Evolutionary conservation across 305 asterid genomes (phyloP).

Genomic region (Fraxinus dipetala): DNA sequence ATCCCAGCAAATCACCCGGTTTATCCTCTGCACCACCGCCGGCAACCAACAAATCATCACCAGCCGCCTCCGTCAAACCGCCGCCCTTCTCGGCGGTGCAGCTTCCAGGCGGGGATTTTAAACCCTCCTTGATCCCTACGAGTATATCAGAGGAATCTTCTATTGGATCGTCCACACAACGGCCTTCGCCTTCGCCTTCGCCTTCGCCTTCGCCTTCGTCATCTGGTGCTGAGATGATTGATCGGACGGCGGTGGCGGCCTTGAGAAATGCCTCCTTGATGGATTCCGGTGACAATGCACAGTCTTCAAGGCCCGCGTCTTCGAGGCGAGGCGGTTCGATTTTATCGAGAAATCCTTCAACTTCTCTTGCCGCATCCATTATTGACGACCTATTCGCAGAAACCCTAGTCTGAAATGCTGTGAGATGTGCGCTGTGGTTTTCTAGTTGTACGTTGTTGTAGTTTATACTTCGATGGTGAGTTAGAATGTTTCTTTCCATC

Average conservation of each 20-base stretch:
- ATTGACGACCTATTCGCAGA: neutral
- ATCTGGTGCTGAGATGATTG: constrained; percentile 45
- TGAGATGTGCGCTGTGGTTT: neutral
- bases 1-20: constrained; percentile 37
- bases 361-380: constrained; percentile 50
- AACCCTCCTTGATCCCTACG: constrained; percentile 53
- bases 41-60: constrained; percentile 39
- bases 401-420: neutral
- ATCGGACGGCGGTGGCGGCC: constrained; percentile 76
- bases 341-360: constrained; percentile 39
- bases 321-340: constrained; percentile 74
- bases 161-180: constrained; percentile 63
- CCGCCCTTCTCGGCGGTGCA: constrained; percentile 53
- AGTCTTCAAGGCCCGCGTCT: constrained; percentile 94
- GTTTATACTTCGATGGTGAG: neutral
- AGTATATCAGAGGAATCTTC: constrained; percentile 52
- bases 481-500: too few species aligned
- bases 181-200: constrained; percentile 31
- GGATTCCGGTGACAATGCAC: constrained; percentile 79
- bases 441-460: neutral
- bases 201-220: constrained; percentile 38
- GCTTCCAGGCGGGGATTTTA: constrained; percentile 38
- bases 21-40: constrained; percentile 34
- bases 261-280: constrained; percentile 67
- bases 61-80: constrained; percentile 37